Conservation (phyloP, 2,329 filamentous ascomycete genomes). For the Scorias spongiosa region DNA sequence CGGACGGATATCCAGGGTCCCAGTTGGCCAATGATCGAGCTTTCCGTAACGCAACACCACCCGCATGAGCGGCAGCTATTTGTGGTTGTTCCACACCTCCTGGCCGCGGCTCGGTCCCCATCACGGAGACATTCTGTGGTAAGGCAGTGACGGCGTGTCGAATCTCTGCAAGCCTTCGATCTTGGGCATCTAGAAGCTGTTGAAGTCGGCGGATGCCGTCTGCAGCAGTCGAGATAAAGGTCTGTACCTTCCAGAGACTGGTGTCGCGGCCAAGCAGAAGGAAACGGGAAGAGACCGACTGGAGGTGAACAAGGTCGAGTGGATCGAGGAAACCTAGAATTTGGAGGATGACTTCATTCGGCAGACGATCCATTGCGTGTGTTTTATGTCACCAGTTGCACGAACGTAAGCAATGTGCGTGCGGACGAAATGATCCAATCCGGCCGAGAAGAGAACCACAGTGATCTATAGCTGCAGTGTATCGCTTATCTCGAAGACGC, state of each 20-base stretch:
- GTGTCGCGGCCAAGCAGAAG: slow-evolving; percentile 56
- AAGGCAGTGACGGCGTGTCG: slow-evolving; percentile 26
- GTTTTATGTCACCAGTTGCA: neutral
- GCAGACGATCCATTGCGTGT: slow-evolving; percentile 15
- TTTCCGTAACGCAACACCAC: slow-evolving; percentile 8
- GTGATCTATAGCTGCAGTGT: too few species aligned
- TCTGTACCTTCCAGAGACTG: slow-evolving; percentile 59
- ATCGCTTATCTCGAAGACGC: too few species aligned
- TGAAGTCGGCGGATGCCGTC: slow-evolving; percentile 45
- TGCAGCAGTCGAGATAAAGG: slow-evolving; percentile 55
- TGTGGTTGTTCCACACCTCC: slow-evolving; percentile 5
- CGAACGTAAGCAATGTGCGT: neutral
- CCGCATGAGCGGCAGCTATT: slow-evolving; percentile 6
- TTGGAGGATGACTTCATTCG: slow-evolving; percentile 28
- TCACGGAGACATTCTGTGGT: slow-evolving; percentile 8
- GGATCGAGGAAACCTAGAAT: slow-evolving; percentile 41
- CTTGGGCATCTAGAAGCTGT: slow-evolving; percentile 21
- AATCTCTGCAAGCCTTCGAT: slow-evolving; percentile 28
- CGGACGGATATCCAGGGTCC: slow-evolving; percentile 61
- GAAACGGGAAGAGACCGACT: slow-evolving; percentile 53
- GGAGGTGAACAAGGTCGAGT: slow-evolving; percentile 49
- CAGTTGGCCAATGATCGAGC: slow-evolving; percentile 57
- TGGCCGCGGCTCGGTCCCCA: slow-evolving; percentile 11
- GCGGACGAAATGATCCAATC: neutral
- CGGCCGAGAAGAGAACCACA: too few species aligned